phyloP scores from a whole-genome alignment of 164 flowering plant genomes.

The Berberis thunbergii region DNA sequence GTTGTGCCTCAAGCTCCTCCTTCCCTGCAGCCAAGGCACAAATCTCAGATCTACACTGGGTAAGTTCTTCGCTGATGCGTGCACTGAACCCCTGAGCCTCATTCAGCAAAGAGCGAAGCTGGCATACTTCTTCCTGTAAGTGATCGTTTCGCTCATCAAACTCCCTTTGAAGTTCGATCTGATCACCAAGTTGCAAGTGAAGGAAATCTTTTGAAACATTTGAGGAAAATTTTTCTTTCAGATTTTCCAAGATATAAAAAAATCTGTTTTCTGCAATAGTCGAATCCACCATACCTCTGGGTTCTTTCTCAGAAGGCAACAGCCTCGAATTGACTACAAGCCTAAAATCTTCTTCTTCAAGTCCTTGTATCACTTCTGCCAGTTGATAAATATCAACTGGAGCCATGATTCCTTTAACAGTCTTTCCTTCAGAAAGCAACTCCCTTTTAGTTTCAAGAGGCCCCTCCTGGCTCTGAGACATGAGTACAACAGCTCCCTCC shows the following conservation, averaged over 20 bases:
- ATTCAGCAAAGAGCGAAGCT: constrained; percentile 30
- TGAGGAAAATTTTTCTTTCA: constrained; percentile 53
- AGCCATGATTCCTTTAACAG: constrained; percentile 17
- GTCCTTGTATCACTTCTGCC: constrained; percentile 29
- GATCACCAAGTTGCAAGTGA: constrained; percentile 51
- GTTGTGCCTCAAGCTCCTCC: constrained; percentile 41
- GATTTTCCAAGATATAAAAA: constrained; percentile 29
- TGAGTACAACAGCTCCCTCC: constrained; percentile 1
- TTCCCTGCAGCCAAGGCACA: constrained; percentile 25
- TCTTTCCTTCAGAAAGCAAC: constrained; percentile 10
- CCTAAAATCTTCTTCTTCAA: constrained; percentile 42
- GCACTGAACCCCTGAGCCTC: constrained; percentile 36
- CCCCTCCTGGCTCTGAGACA: neutral
- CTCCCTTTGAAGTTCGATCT: constrained; percentile 30
- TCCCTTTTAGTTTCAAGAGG: constrained; percentile 11
- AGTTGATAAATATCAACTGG: constrained; percentile 35
- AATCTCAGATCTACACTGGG: constrained; percentile 46
- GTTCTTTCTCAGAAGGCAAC: constrained; percentile 13
- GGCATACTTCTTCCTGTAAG: constrained; percentile 37
- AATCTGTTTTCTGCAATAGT: constrained; percentile 7
- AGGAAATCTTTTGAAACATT: constrained; percentile 42
- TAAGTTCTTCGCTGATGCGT: constrained; percentile 45
- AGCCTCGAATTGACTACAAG: constrained; percentile 30
- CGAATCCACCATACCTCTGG: constrained; percentile 7
- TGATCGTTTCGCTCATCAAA: constrained; percentile 23